Evolutionary conservation across 1,284 basidiomycete species (phyloP).

Genomic region (Abortiporus biennis): DNA sequence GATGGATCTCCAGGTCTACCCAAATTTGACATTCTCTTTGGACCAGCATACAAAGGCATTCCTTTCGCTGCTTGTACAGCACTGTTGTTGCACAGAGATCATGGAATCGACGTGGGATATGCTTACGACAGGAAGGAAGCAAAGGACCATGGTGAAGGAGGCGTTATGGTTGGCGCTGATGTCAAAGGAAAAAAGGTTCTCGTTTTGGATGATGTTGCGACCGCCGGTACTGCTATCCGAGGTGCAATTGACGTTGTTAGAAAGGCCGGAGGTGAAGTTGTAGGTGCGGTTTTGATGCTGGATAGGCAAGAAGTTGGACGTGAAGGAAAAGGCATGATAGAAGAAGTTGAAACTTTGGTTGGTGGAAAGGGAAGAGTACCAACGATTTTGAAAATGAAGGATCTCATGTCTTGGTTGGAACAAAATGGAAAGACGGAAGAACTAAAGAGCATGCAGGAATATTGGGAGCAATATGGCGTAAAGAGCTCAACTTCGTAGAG

Average conservation of each 20-base stretch:
- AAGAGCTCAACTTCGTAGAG: too few relatives aligned
- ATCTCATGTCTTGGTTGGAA: constrained; percentile 84
- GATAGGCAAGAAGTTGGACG: constrained; percentile 88
- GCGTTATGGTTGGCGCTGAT: constrained; percentile 82
- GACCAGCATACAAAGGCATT: constrained; percentile 98
- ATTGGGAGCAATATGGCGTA: constrained; percentile 77
- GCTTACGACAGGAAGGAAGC: constrained; percentile 95
- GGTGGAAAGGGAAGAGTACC: constrained; percentile 60
- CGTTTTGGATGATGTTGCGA: constrained; percentile 96
- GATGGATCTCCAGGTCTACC: constrained; percentile 40
- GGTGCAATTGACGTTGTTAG: constrained; percentile 72
- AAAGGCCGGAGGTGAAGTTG: constrained; percentile 68
- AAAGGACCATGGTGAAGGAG: constrained; percentile 98
- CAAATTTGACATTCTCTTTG: constrained; percentile 88
- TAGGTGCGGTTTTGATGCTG: constrained; percentile 88
- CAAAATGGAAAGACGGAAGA: constrained; percentile 60
- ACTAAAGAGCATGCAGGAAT: constrained; percentile 72
- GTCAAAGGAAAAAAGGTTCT: constrained; percentile 79
- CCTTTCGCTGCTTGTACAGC: constrained; percentile 88
- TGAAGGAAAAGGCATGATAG: constrained; percentile 67
- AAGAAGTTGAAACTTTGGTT: constrained; percentile 79
- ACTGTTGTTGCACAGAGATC: constrained; percentile 65
- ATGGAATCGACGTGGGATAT: constrained; percentile 70
- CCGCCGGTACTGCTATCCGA: constrained; percentile 89
- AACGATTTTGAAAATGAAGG: constrained; percentile 80